Conservation (phyloP, 805 yeast species). For the Wickerhamiella qilinensis region DNA sequence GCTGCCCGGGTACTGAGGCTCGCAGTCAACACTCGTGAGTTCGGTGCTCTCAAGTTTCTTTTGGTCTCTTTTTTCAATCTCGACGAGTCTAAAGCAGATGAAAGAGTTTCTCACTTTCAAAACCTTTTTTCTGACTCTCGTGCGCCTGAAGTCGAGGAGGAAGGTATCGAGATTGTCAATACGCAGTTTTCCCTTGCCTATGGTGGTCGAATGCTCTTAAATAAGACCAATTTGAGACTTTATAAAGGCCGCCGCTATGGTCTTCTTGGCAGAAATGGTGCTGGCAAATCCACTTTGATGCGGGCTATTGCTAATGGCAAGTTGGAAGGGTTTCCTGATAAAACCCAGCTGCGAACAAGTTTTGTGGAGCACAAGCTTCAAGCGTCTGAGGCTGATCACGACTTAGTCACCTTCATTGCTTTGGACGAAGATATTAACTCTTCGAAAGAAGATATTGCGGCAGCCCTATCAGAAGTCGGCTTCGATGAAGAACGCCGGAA, state of each 20-base stretch:
- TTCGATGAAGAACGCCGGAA: constrained; percentile 79
- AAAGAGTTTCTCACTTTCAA: constrained; percentile 18
- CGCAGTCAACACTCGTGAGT: constrained; percentile 25
- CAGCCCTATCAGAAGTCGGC: constrained; percentile 72
- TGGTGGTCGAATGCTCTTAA: constrained; percentile 91
- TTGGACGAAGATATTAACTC: constrained; percentile 70
- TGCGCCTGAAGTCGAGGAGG: constrained; percentile 45
- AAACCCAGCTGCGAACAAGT: constrained; percentile 74
- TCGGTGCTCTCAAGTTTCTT: constrained; percentile 22
- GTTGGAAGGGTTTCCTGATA: constrained; percentile 92
- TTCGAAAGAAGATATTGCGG: constrained; percentile 52
- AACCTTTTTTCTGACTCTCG: constrained; percentile 26
- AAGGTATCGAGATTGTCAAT: constrained; percentile 82
- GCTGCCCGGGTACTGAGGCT: constrained; percentile 17
- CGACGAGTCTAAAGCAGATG: constrained; percentile 22
- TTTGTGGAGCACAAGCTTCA: constrained; percentile 95
- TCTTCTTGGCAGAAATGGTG: constrained; percentile 96
- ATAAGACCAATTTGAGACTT: constrained; percentile 77
- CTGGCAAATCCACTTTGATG: constrained; percentile 96
- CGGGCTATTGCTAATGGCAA: constrained; percentile 93
- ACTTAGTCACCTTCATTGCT: constrained; percentile 74
- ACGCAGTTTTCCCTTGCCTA: constrained; percentile 92
- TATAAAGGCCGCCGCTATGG: constrained; percentile 95
- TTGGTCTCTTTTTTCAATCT: constrained; percentile 31
- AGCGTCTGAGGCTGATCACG: constrained; percentile 85